Percentiles rank a stretch among this genome's conserved stretches.
These are phyloP conservation scores for Sarcocystis neurona DNA, from an alignment of 169 alveolate genomes.

Conservation along the genomic window DNA sequence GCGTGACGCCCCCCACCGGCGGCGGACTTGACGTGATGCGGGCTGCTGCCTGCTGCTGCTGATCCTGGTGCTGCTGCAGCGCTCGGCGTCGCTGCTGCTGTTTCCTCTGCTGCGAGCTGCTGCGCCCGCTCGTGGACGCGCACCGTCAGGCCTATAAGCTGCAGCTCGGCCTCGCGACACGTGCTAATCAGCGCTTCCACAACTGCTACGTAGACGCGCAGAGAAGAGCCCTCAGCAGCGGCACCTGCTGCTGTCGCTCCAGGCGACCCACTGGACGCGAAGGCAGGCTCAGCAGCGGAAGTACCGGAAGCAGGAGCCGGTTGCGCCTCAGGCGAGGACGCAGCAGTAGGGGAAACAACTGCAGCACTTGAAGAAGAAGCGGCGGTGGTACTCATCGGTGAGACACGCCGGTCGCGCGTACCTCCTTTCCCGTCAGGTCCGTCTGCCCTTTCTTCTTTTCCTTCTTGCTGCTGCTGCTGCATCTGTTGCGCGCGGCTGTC, in stretches of 20 bases:
- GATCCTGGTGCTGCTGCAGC: neutral
- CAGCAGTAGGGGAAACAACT: too few relatives aligned
- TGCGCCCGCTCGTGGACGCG: slow-evolving; percentile 23
- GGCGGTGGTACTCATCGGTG: neutral
- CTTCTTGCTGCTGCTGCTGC: neutral
- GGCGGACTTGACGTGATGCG: neutral
- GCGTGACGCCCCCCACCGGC: too few relatives aligned
- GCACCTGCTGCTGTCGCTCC: too few relatives aligned
- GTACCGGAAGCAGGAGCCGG: too few relatives aligned
- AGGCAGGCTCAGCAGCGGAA: too few relatives aligned
- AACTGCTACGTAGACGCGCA: too few relatives aligned
- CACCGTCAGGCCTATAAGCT: neutral
- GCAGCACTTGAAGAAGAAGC: too few relatives aligned
- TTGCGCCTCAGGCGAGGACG: too few relatives aligned
- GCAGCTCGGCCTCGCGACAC: neutral
- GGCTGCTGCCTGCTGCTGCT: neutral
- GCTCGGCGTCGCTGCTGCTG: neutral
- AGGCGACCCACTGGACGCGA: neutral
- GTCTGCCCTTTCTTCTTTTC: neutral
- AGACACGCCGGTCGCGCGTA: neutral
- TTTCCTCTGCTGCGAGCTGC: neutral
- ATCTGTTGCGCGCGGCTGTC: neutral
- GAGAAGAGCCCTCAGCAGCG: too few relatives aligned
- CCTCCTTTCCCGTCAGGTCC: neutral
- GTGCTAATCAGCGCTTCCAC: slow-evolving; percentile 12